These are phyloP conservation scores for Talaromyces sp. DNA, from an alignment of 2,329 filamentous ascomycete genomes.

Conservation along the genomic window DNA sequence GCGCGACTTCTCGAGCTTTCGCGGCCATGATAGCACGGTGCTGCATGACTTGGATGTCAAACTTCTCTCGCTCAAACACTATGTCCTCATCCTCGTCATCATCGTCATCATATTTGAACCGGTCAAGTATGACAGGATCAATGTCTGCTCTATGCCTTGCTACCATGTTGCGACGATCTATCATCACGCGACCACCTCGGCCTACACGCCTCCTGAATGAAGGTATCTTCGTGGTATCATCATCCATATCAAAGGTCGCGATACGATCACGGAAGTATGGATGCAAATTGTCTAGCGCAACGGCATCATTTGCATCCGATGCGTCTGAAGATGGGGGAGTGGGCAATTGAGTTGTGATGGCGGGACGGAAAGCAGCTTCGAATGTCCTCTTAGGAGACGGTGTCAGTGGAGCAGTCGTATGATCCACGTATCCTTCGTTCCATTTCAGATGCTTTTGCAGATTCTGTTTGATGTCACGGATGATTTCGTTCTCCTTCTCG, in stretches of 20 bases:
- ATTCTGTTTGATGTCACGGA: conserved; percentile 79
- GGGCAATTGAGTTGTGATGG: conserved; percentile 63
- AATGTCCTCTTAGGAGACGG: conserved; percentile 67
- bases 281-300: conserved; percentile 35
- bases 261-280: conserved; percentile 39
- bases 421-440: conserved; percentile 86
- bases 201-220: conserved; percentile 82
- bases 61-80: conserved; percentile 73
- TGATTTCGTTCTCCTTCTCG: conserved; percentile 78
- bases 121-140: conserved; percentile 58
- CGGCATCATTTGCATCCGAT: conserved; percentile 44
- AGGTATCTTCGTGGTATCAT: conserved; percentile 51
- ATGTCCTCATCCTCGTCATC: conserved; percentile 77
- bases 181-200: conserved; percentile 78
- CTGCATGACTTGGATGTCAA: conserved; percentile 56
- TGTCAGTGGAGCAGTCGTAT: conserved; percentile 80
- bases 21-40: conserved; percentile 54
- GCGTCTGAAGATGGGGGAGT: conserved; percentile 51
- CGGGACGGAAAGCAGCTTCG: conserved; percentile 66
- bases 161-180: conserved; percentile 75
- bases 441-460: conserved; percentile 85
- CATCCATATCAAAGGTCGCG: conserved; percentile 44
- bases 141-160: conserved; percentile 50
- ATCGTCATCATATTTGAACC: conserved; percentile 85
- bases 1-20: conserved; percentile 44